These are phyloP conservation scores for Quillaja saponaria DNA, from an alignment of 306 rosid species.

Conservation along the genomic window DNA sequence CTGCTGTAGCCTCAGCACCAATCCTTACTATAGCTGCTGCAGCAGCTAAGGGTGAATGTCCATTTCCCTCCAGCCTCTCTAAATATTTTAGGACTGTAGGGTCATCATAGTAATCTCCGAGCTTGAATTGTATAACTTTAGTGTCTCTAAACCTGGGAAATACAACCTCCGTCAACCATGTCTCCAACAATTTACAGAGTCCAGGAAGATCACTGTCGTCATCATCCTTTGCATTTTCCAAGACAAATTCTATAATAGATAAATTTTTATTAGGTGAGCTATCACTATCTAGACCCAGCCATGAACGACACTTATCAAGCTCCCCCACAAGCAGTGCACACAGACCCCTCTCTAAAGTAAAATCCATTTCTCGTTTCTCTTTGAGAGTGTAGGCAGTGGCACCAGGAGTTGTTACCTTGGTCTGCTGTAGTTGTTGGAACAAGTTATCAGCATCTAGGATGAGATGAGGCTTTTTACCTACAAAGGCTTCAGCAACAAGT, in stretches of 20 bases:
- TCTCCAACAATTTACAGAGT: slow-evolving; percentile 86
- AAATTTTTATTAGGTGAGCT: slow-evolving; percentile 78
- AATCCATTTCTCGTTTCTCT: slow-evolving; percentile 76
- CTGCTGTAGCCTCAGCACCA: slow-evolving; percentile 95
- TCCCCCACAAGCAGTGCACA: slow-evolving; percentile 96
- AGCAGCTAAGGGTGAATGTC: slow-evolving; percentile 91
- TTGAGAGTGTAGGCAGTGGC: slow-evolving; percentile 47
- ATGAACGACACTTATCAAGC: slow-evolving; percentile 73
- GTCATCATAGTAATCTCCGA: slow-evolving; percentile 94
- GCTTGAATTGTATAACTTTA: slow-evolving; percentile 61
- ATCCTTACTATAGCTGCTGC: slow-evolving; percentile 94
- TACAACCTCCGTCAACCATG: slow-evolving; percentile 92
- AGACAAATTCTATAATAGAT: slow-evolving; percentile 70
- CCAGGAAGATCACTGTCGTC: slow-evolving; percentile 90
- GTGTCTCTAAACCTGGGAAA: slow-evolving; percentile 94
- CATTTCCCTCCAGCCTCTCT: slow-evolving; percentile 76
- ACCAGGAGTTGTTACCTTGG: slow-evolving; percentile 55
- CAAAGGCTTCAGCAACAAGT: slow-evolving; percentile 85
- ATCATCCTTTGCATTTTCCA: slow-evolving; percentile 73
- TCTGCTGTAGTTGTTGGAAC: slow-evolving; percentile 93
- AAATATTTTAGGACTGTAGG: slow-evolving; percentile 81
- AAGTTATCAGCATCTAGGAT: slow-evolving; percentile 88
- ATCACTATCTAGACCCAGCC: slow-evolving; percentile 84
- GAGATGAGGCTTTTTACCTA: slow-evolving; percentile 85
- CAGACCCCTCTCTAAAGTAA: slow-evolving; percentile 90